These are phyloP conservation scores for Aureobasidium sp. DNA, from an alignment of 2,329 filamentous ascomycete species.

Conservation along the genomic window DNA sequence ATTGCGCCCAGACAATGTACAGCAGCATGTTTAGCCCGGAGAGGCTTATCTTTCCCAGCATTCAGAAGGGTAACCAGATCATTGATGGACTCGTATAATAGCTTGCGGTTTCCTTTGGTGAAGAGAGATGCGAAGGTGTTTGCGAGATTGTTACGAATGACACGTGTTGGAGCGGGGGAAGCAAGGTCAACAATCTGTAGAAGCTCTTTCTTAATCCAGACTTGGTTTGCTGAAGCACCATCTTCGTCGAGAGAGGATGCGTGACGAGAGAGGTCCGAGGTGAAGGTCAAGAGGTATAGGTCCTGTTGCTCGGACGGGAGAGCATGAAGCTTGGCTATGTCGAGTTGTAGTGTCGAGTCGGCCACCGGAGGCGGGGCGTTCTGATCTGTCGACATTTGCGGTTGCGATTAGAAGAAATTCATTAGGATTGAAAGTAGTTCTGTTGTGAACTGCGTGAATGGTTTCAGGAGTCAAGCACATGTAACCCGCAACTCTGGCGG, in stretches of 20 bases:
- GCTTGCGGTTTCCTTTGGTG: constrained; percentile 76
- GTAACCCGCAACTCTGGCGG: background rate
- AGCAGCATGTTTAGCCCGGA: constrained; percentile 77
- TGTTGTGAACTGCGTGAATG: background rate
- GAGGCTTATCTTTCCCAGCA: constrained; percentile 72
- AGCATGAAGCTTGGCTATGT: constrained; percentile 79
- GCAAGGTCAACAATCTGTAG: constrained; percentile 84
- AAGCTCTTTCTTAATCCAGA: constrained; percentile 87
- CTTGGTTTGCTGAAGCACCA: constrained; percentile 79
- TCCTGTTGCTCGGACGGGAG: constrained; percentile 93
- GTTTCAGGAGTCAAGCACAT: background rate
- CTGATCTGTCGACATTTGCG: constrained; percentile 9
- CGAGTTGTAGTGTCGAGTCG: constrained; percentile 53
- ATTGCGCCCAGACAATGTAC: constrained; percentile 81
- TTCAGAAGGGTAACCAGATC: constrained; percentile 70
- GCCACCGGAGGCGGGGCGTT: constrained; percentile 13
- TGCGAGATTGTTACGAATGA: constrained; percentile 84
- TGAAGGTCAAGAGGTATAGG: constrained; percentile 84
- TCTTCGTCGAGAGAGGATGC: constrained; percentile 67
- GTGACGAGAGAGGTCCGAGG: constrained; percentile 74
- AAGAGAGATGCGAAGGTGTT: constrained; percentile 79
- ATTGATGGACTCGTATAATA: constrained; percentile 90
- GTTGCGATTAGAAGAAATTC: background rate
- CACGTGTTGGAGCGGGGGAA: constrained; percentile 74
- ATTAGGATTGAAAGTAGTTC: background rate